These are phyloP conservation scores for Theobroma cacao DNA, from an alignment of 345 rosid species.

Conservation along the genomic window DNA sequence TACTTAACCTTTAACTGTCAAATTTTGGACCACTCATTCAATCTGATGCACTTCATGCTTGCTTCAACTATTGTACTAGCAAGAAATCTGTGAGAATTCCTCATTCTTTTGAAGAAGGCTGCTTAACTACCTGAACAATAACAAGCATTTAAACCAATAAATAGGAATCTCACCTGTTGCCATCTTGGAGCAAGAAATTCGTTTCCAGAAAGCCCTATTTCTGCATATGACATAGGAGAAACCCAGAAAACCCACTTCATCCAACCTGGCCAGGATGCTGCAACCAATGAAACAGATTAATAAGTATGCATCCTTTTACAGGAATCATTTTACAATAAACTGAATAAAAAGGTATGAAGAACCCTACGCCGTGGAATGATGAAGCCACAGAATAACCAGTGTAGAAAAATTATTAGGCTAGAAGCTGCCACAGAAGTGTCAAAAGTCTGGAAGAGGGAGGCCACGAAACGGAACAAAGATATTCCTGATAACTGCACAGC, in stretches of 20 bases:
- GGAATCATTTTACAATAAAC: background rate
- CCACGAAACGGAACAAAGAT: slow-evolving; percentile 74
- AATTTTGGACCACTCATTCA: background rate
- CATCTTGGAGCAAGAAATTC: slow-evolving; percentile 80
- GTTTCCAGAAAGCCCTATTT: slow-evolving; percentile 65
- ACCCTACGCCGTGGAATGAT: slow-evolving; percentile 53
- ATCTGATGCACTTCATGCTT: background rate
- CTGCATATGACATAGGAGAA: slow-evolving; percentile 72
- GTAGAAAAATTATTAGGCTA: slow-evolving; percentile 35
- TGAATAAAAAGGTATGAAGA: slow-evolving; percentile 1
- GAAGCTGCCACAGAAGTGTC: slow-evolving; percentile 52
- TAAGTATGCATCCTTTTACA: background rate
- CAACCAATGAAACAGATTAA: slow-evolving; percentile 12
- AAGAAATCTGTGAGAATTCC: background rate
- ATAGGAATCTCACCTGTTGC: slow-evolving; percentile 45
- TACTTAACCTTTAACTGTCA: too few relatives aligned
- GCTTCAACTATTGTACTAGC: background rate
- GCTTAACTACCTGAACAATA: background rate
- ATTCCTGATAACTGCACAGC: slow-evolving; percentile 53
- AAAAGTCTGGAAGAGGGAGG: slow-evolving; percentile 53
- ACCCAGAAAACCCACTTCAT: slow-evolving; percentile 81
- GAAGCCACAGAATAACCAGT: slow-evolving; percentile 63
- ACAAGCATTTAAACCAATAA: background rate
- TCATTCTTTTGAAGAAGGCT: background rate
- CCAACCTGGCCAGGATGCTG: slow-evolving; percentile 79